These are phyloP conservation scores for Mucuna pruriens DNA, from an alignment of 306 rosid genomes.

Conservation along the genomic window DNA sequence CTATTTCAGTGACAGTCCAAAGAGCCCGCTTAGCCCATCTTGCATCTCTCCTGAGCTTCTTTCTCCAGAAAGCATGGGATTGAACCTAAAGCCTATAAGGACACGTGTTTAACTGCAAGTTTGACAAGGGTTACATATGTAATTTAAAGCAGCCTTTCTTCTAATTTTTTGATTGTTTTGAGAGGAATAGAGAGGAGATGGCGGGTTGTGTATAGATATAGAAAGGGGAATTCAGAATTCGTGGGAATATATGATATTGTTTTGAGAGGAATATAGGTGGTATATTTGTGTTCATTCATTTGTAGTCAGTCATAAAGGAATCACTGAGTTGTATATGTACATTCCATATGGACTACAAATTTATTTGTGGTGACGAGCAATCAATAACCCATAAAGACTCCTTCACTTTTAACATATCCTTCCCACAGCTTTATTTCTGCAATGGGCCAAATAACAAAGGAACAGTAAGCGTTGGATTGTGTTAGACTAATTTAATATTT, in stretches of 20 bases:
- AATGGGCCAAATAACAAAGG: neutral
- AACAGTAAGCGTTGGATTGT: neutral
- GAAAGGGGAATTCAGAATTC: conserved; percentile 30
- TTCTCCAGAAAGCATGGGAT: conserved; percentile 97
- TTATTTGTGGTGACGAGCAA: conserved; percentile 54
- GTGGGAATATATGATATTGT: conserved; percentile 13
- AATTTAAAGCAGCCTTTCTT: conserved; percentile 22
- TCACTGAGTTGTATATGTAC: conserved; percentile 52
- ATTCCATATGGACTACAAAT: conserved; percentile 34
- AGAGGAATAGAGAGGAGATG: conserved; percentile 40
- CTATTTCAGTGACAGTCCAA: conserved; percentile 73
- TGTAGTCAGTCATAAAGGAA: conserved; percentile 62
- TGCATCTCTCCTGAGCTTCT: conserved; percentile 93
- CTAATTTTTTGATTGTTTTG: conserved; percentile 1
- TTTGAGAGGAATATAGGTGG: conserved; percentile 35
- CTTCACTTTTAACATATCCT: conserved; percentile 12
- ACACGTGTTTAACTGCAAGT: conserved; percentile 62
- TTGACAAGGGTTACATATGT: conserved; percentile 38
- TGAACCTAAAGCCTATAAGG: conserved; percentile 89
- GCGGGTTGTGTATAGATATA: conserved; percentile 62
- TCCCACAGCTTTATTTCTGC: neutral
- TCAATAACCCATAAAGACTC: conserved; percentile 46
- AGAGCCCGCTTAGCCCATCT: conserved; percentile 87
- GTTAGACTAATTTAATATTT: neutral
- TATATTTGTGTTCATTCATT: conserved; percentile 60